Percentiles rank a stretch among this genome's conserved stretches.
Conservation (phyloP, 1,139 yeast genomes). For the Scheffersomyces cryptocercus region DNA sequence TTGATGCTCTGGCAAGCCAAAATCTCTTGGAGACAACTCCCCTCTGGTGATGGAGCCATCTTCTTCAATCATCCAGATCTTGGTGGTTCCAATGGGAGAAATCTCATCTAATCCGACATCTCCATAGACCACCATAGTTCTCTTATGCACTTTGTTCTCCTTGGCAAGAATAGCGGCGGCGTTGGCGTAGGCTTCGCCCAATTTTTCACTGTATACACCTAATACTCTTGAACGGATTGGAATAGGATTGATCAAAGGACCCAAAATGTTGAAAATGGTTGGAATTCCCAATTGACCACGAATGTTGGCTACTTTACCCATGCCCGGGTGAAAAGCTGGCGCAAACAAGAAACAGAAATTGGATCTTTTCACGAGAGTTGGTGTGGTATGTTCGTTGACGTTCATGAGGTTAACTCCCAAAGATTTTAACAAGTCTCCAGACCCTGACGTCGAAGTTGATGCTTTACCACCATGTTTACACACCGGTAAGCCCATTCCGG, state of each 20-base stretch:
- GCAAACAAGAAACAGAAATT: conserved; percentile 82
- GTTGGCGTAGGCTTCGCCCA: conserved; percentile 83
- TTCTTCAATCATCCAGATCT: conserved; percentile 70
- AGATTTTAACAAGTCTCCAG: conserved; percentile 80
- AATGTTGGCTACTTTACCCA: conserved; percentile 80
- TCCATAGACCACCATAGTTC: conserved; percentile 90
- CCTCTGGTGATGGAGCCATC: conserved; percentile 38
- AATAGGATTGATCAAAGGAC: conserved; percentile 91
- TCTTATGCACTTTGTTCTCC: conserved; percentile 45
- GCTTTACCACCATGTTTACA: conserved; percentile 98
- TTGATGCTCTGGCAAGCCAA: conserved; percentile 76
- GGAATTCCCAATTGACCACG: conserved; percentile 83
- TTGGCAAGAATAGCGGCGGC: conserved; percentile 62
- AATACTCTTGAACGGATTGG: conserved; percentile 79
- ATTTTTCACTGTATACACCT: conserved; percentile 79
- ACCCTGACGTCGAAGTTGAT: conserved; percentile 87
- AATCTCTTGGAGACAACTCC: conserved; percentile 62
- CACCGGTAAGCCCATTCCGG: conserved; percentile 82
- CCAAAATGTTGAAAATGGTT: conserved; percentile 88
- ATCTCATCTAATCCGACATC: conserved; percentile 89
- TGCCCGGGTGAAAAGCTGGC: conserved; percentile 92
- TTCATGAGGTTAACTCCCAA: conserved; percentile 77
- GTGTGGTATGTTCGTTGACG: conserved; percentile 66
- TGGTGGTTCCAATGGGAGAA: conserved; percentile 81
- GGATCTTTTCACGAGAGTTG: conserved; percentile 55